Evolutionary conservation across 83 land plant species (phyloP).

Genomic region (Picea abies): DNA sequence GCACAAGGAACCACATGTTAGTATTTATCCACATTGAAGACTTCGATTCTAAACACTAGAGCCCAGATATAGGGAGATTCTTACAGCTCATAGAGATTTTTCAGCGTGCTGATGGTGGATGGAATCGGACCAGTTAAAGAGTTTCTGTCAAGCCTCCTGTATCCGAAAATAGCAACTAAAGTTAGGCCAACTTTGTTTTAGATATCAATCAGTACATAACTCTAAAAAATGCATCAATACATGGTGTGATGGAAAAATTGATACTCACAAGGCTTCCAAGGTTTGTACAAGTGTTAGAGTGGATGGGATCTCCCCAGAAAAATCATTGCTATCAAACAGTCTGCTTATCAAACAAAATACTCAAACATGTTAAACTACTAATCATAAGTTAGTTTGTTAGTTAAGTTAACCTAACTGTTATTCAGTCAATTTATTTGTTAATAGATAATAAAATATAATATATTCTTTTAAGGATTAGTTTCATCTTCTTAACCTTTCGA

Average conservation of each 20-base stretch:
- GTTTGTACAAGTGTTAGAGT: constrained; percentile 3
- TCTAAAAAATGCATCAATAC: not conserved
- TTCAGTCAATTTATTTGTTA: too few relatives aligned
- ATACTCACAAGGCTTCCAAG: constrained; percentile 10
- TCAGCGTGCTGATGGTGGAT: not conserved
- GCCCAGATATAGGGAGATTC: not conserved
- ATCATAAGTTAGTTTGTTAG: too few relatives aligned
- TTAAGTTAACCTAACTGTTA: too few relatives aligned
- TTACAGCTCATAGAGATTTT: constrained; percentile 11
- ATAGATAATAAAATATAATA: too few relatives aligned
- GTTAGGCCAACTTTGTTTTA: too few relatives aligned
- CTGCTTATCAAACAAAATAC: not conserved
- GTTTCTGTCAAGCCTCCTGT: constrained; percentile 17
- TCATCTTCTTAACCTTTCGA: too few relatives aligned
- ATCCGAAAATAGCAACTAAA: not conserved
- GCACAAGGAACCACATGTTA: too few relatives aligned
- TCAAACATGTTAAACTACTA: too few relatives aligned
- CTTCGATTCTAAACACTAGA: too few relatives aligned
- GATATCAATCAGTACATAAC: not conserved
- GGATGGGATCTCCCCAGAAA: constrained; percentile 6
- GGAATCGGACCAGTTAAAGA: constrained; percentile 15
- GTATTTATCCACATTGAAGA: too few relatives aligned
- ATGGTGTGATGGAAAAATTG: not conserved
- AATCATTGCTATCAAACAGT: constrained; percentile 10
- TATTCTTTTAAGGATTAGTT: too few relatives aligned